phyloP scores from a whole-genome alignment of 208 protist species.

The Wallacemonas sp. region DNA sequence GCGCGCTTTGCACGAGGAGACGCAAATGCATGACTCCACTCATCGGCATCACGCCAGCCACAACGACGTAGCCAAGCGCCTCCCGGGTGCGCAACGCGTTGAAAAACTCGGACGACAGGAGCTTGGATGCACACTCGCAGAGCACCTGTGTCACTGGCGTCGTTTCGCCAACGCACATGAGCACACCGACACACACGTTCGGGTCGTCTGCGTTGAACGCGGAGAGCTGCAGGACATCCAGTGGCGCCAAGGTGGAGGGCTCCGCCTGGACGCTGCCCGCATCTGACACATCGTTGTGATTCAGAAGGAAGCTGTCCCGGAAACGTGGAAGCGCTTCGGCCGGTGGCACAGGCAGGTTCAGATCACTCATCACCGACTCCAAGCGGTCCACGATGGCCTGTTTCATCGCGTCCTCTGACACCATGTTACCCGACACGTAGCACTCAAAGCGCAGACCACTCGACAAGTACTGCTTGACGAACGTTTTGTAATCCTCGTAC shows the following conservation, averaged over 20 bases:
- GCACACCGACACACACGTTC: constrained; percentile 53
- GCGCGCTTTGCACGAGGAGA: constrained; percentile 59
- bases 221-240: constrained; percentile 47
- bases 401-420: constrained; percentile 30
- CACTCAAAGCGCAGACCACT: constrained; percentile 63
- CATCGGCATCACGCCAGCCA: constrained; percentile 16
- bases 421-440: constrained; percentile 64
- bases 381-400: constrained; percentile 24
- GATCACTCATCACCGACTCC: constrained; percentile 28
- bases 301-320: constrained; percentile 49
- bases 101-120: constrained; percentile 74
- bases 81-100: constrained; percentile 72
- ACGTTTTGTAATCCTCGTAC: constrained; percentile 51
- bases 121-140: constrained; percentile 28
- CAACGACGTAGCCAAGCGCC: constrained; percentile 82
- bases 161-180: constrained; percentile 56
- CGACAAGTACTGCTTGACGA: constrained; percentile 50
- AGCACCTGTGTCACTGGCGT: constrained; percentile 40
- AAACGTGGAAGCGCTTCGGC: constrained; percentile 39
- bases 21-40: constrained; percentile 36
- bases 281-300: not conserved
- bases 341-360: constrained; percentile 23
- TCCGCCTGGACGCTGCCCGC: not conserved
- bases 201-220: constrained; percentile 45
- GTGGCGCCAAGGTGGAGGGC: constrained; percentile 8